Percentiles rank a stretch among this genome's conserved stretches.
phyloP scores from a whole-genome alignment of 768 basidiomycete genomes.

The Phylloporus arenicola region DNA sequence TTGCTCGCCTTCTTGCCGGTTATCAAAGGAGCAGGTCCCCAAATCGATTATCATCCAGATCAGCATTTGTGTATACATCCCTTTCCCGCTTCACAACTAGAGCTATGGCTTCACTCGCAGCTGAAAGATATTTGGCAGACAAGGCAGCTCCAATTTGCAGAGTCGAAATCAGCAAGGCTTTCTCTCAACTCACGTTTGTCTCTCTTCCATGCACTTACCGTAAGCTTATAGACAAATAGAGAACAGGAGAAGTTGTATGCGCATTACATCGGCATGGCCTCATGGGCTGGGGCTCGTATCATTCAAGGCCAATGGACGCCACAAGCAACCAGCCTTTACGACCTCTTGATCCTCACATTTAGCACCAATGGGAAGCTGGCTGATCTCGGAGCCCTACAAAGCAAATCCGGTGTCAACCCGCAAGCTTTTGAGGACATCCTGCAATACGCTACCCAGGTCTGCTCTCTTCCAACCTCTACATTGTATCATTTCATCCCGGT shows the following conservation, averaged over 20 bases:
- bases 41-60: slow-evolving; percentile 10
- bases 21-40: slow-evolving; percentile 9
- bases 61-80: neutral
- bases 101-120: slow-evolving; percentile 32
- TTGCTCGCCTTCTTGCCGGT: slow-evolving; percentile 3
- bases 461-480: neutral
- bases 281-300: slow-evolving; percentile 82
- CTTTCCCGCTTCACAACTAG: slow-evolving; percentile 1
- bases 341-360: slow-evolving; percentile 67
- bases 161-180: slow-evolving; percentile 62
- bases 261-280: slow-evolving; percentile 63
- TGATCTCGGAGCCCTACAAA: slow-evolving; percentile 50
- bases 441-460: slow-evolving; percentile 70
- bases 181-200: slow-evolving; percentile 58
- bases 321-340: slow-evolving; percentile 60
- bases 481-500: neutral
- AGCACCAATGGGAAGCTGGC: slow-evolving; percentile 53
- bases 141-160: slow-evolving; percentile 69
- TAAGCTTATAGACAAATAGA: slow-evolving; percentile 33
- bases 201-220: neutral
- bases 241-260: slow-evolving; percentile 74
- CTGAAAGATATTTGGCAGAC: slow-evolving; percentile 73
- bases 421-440: slow-evolving; percentile 66
- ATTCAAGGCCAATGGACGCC: slow-evolving; percentile 83
- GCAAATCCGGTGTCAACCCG: slow-evolving; percentile 45